Base-by-base conservation (phyloP, 2,329 filamentous ascomycete species). In the Nannizzia gypsea region DNA sequence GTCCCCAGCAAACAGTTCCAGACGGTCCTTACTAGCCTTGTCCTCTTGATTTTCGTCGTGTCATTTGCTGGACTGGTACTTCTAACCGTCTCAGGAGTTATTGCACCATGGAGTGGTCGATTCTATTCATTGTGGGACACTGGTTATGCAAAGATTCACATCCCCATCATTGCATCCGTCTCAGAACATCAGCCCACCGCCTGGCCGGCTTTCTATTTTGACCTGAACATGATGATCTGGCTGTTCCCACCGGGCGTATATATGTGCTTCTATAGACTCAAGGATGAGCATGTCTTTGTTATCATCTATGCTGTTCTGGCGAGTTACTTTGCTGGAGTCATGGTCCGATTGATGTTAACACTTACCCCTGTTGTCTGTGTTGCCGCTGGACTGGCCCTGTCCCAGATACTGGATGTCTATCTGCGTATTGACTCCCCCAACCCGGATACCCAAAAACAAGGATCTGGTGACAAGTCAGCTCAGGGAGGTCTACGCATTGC, bases 81-180 rank as follows among this genome's bases (percentile, higher is more conserved):
- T n/a, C 78, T 88, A 56, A 96, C 92, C 6, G 85, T 91, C 20
- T 83, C 89, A 17, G 93, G 93, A 63, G 88, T 93, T 66, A 93
- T 99, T 73, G 93, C 95, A 22, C 93, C 95, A 17, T 99, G 93
- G 93, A 90, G 89, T 68, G 93, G 93, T 64, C 91, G 93, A 68
- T 99, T 99, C 82, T 99, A 99, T 79, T 99, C 95, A 22, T 84
- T 99, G 34, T 99, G 92, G 90, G 95, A 99, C 73, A 99, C 93
- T 4, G 88, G 90, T 68, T 99, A 99, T 72, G 93, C 93, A 69
- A 99, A 99, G 81, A 95, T 97, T 64, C 93, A 99, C 71, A 99
- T 99, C 71, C 93, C 93, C 63, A 99, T 99, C 71, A 99, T 99
- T 73, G 93, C 93, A 2, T 99, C 93, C n/a, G 93, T 99, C 54